Base-by-base conservation (phyloP, 2,329 filamentous ascomycete genomes). In the Aspergillus sp. region DNA sequence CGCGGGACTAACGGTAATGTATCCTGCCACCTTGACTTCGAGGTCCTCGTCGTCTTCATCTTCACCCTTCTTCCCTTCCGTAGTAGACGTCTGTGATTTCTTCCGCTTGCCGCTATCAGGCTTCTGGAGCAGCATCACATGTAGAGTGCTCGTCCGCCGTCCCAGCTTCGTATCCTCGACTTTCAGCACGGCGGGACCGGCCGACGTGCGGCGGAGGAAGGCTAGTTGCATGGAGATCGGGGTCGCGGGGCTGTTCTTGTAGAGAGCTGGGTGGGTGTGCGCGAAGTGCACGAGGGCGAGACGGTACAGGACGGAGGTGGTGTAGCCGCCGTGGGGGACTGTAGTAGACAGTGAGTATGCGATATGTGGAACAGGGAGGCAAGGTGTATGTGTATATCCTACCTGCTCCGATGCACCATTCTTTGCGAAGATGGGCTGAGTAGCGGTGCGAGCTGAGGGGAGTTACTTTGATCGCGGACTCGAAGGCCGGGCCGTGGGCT, bases 321-420 rank as follows among this genome's bases (percentile, higher is more conserved):
- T 84, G 67, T 88, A 89, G 60, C 89, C 89, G 55, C 89, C 89
- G 72, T 91, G 87, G 5, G 88, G 88, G 11, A 91, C 89, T 88
- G 68, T 55, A 32, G n/a, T 17, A 11, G 7, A 38, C 49, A 32
- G 11, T 36, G 11, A 36, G 32, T 36, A 36, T 36, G 32, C 11
- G 10, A 36, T 36, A 36, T 36, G 5, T 36, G 30, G 30, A 32
- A 4, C 3, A 3, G 32, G 5, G 11, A 5, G 2, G 11, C 4
- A 36, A 13, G 32, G 32, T 36, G 10, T 36, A 13, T 36, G 25
- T 27, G 5, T 13, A 58, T 23, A 58, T 23, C 64, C 56, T 80
- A 86, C 86, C 87, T 64, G 81, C 83, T 58, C 88, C 88, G 65
- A 90, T 88, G 65, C 83, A 85, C 86, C 87, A 90, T 66, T 85